Percentiles rank a stretch among this genome's conserved stretches.
These are phyloP conservation scores for Guillardia theta DNA, from an alignment of 78 protist genomes.

Conservation along the genomic window DNA sequence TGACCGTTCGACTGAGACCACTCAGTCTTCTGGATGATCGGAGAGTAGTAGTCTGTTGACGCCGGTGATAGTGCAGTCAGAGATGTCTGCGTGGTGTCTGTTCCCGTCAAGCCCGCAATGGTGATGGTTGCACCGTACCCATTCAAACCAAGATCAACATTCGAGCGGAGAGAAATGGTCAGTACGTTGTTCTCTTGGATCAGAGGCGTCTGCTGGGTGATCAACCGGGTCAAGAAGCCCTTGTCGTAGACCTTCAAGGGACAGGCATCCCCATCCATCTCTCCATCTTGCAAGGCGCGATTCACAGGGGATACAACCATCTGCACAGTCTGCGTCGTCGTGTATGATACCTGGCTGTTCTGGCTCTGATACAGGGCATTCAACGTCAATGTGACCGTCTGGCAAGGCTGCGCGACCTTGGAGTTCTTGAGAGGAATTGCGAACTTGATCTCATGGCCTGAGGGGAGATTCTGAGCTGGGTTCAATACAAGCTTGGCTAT, in stretches of 20 bases:
- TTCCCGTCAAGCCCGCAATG: neutral
- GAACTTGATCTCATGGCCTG: too few relatives aligned
- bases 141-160: neutral
- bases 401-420: too few relatives aligned
- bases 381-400: too few relatives aligned
- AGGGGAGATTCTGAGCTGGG: too few relatives aligned
- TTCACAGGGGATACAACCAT: neutral
- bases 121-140: neutral
- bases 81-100: neutral
- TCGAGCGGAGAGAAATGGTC: neutral
- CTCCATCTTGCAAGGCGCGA: neutral
- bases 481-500: too few relatives aligned
- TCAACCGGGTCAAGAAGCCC: neutral
- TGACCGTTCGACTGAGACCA: neutral
- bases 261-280: neutral
- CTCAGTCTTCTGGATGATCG: neutral
- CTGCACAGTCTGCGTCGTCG: too few relatives aligned
- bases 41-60: neutral
- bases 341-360: too few relatives aligned
- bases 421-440: too few relatives aligned
- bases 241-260: neutral
- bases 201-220: neutral
- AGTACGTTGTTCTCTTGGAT: neutral
- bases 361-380: too few relatives aligned
- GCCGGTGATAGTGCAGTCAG: neutral